Evolutionary conservation across 2,329 filamentous ascomycete species (phyloP), one percentile per base, ranked within the genome.

Genomic region (Neonectria ditissima): DNA sequence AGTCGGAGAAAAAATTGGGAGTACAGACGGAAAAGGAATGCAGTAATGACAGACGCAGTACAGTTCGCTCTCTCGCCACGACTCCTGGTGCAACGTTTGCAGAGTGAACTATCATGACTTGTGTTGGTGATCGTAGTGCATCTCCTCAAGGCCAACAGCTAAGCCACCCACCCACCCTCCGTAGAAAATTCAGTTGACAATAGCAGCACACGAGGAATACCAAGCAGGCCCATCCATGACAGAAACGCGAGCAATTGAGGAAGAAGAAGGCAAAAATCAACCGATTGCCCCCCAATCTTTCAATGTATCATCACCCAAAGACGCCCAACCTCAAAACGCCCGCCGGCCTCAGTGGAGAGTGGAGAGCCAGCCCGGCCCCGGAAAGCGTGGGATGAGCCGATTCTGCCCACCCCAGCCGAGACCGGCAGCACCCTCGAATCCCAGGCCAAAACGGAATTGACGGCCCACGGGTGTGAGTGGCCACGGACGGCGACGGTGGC

Each of bases 341-440:
- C 59, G 60, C 55, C 60, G 60, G 54, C 60, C 48, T 30, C 24
- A 44, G 55, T 55, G 55, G 60, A 50, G 53, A 45, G 37, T 53
- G 37, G 14, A 39, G 54, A 56, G 45, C 34, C 50, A 37, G 58
- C 24, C 44, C 52, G 56, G 20, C 56, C 50, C 53, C 44, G 58
- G 52, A 47, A 47, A 57, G 53, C 50, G 54, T 57, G 54, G 59
- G 45, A 55, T 62, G 52, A 24, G 62, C 62, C 58, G 62, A 65
- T 32, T 48, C 50, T 55, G 58, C 62, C 54, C 62, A 59, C 59
- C 62, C 54, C 44, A 52, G 41, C 62, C 62, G 45, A 60, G n/a
- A 43, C 54, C 47, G 45, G 56, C 55, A 47, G 48, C 9, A 11
- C n/a, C 20, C 22, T 13, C 9, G 34, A 16, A 34, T 24, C 43